These are phyloP conservation scores for Pseudogymnoascus sp. DNA, from an alignment of 2,329 filamentous ascomycete genomes.

Conservation along the genomic window DNA sequence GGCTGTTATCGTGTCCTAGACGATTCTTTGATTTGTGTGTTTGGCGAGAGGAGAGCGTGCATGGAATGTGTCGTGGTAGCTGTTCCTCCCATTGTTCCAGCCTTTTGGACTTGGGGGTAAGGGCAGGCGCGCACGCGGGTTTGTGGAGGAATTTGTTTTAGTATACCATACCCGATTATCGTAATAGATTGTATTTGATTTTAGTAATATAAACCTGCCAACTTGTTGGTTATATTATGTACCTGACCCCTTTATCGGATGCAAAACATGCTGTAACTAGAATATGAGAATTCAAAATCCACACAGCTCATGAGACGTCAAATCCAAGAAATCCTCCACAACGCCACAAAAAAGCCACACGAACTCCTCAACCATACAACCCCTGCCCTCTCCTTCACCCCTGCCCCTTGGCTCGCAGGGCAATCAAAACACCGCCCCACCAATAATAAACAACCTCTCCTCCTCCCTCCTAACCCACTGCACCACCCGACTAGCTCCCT, in stretches of 20 bases:
- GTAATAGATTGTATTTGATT: background rate
- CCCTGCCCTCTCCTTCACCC: background rate
- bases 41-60: background rate
- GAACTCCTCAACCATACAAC: background rate
- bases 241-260: background rate
- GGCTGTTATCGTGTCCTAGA: background rate
- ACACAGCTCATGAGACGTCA: background rate
- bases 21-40: background rate
- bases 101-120: background rate
- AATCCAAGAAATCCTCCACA: background rate
- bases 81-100: background rate
- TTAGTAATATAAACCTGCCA: background rate
- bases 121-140: background rate
- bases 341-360: background rate
- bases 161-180: background rate
- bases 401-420: background rate
- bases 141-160: background rate
- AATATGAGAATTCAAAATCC: background rate
- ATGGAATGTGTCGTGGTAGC: background rate
- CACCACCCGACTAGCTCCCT: slow-evolving; percentile 81
- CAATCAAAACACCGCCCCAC: slow-evolving; percentile 74
- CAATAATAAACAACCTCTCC: slow-evolving; percentile 92
- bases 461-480: slow-evolving; percentile 91
- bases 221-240: background rate
- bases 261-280: background rate